Base-by-base conservation (phyloP, 2,329 filamentous ascomycete genomes). In the Colletotrichum sp. region DNA sequence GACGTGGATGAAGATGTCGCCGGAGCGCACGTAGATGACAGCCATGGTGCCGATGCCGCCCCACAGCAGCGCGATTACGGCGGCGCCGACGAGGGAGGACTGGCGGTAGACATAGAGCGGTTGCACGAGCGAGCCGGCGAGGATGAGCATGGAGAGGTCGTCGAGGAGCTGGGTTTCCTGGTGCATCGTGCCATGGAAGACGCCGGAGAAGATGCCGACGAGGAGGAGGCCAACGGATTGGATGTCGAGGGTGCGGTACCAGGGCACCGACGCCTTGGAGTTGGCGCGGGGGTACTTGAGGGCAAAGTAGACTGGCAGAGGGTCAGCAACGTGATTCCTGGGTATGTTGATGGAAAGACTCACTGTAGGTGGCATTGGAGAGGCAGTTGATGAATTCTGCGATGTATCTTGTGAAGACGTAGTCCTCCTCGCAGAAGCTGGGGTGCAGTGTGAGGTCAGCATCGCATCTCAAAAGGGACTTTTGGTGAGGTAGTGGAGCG, bases 91-190 rank as follows among this genome's bases (percentile, higher is more conserved):
- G 4, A 81, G 68, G 8, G 84, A 81, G 8, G 87, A 82, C 32
- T 88, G 86, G 58, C 87, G 83, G 43, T 85, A 84, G 15, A 87
- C 88, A 71, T 87, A 85, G 6, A 88, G 82, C 65, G 87, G 87
- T 64, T 90, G 88, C 7, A 92, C 83, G 71, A 92, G 85, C 1
- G 89, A 84, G 75, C 87, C 89, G 26, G 86, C 86, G 6, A 91
- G 85, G 15, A 89, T 82, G 34, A 92, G 86, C 90, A 92, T 92
- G 70, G 89, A 88, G n/a, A 92, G 82, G 78, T 92, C 90, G 78
- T 92, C 91, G 77, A 86, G 86, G 74, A 87, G 87, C 77, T 89
- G 84, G 8, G 86, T 80, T 2, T 80, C 80, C 65, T 87, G 85
- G 68, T 83, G 86, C 21, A 89, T 82, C 9, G 85, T 85, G 36